These are phyloP conservation scores for Kwoniella mangroviensis DNA, from an alignment of 768 basidiomycete genomes.

Conservation along the genomic window DNA sequence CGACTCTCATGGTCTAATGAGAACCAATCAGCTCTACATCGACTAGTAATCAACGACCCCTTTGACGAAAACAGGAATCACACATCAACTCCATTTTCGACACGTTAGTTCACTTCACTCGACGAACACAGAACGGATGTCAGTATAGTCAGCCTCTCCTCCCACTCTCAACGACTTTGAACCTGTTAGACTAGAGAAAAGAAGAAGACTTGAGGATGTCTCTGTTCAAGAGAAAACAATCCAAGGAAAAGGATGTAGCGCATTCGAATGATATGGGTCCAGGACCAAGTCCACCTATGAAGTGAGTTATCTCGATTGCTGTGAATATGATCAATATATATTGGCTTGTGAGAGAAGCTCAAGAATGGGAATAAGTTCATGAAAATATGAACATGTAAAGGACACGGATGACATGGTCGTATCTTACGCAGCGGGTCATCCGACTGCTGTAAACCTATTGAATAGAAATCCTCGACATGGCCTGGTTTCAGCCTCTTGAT, in stretches of 20 bases:
- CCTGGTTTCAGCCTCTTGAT: slow-evolving; percentile 1
- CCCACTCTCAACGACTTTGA: too few species aligned
- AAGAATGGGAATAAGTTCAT: not conserved
- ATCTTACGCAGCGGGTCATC: too few species aligned
- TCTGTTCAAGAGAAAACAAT: slow-evolving; percentile 53
- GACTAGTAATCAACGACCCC: too few species aligned
- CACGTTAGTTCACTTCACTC: not conserved
- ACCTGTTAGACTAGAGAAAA: too few species aligned
- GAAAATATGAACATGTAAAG: not conserved
- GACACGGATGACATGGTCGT: too few species aligned
- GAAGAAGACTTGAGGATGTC: slow-evolving; percentile 29
- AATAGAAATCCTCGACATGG: not conserved
- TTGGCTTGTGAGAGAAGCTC: not conserved
- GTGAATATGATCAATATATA: not conserved
- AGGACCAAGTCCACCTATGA: slow-evolving; percentile 32
- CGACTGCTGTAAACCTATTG: not conserved
- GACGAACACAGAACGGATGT: not conserved
- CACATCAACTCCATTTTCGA: too few species aligned
- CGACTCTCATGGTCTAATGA: too few species aligned
- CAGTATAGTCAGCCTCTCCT: not conserved
- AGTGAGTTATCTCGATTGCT: slow-evolving; percentile 27
- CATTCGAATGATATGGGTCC: slow-evolving; percentile 7
- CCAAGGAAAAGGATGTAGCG: slow-evolving; percentile 48
- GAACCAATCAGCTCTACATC: too few species aligned
- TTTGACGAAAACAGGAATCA: too few species aligned